Conservation (phyloP, 495 filamentous ascomycete genomes). For the Aspergillus bertholletiae region DNA sequence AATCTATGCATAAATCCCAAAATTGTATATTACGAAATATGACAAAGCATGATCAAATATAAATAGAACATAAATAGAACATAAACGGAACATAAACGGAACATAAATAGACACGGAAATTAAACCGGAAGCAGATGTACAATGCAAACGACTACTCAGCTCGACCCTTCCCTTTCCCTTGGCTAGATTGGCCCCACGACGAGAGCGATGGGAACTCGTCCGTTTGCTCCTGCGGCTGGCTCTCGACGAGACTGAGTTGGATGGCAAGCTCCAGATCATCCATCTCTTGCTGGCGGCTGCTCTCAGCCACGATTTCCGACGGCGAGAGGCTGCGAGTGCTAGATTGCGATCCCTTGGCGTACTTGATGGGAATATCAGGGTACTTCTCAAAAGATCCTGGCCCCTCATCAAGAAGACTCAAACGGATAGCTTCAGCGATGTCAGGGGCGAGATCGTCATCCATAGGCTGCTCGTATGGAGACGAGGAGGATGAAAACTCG, state of each 20-base stretch:
- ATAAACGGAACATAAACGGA: no score
- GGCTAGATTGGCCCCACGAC: slow-evolving; percentile 40
- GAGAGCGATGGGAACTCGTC: slow-evolving; percentile 60
- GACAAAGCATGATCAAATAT: no score
- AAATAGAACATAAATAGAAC: no score
- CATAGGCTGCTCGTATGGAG: slow-evolving; percentile 35
- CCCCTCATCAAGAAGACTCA: slow-evolving; percentile 62
- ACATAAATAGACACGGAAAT: slow-evolving; percentile 2
- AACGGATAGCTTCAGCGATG: slow-evolving; percentile 74
- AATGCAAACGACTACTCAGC: slow-evolving; percentile 29
- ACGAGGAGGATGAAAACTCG: slow-evolving; percentile 41
- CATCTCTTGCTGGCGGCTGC: slow-evolving; percentile 49
- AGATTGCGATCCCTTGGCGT: slow-evolving; percentile 34
- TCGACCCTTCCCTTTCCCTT: slow-evolving; percentile 42
- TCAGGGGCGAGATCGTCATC: slow-evolving; percentile 67
- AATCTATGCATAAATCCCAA: no score
- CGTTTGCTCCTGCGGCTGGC: slow-evolving; percentile 23
- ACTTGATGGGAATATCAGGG: slow-evolving; percentile 50
- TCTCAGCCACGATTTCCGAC: slow-evolving; percentile 25
- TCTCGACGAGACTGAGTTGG: slow-evolving; percentile 79
- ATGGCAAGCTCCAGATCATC: slow-evolving; percentile 83
- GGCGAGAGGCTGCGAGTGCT: slow-evolving; percentile 13
- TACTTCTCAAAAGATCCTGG: slow-evolving; percentile 22
- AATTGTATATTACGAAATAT: no score
- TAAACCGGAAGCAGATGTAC: background rate